A percentile compares a stretch with the other conserved stretches of the same genome.
Conservation (phyloP, 2,329 filamentous ascomycete species). For the Trichoderma pleuroti region DNA sequence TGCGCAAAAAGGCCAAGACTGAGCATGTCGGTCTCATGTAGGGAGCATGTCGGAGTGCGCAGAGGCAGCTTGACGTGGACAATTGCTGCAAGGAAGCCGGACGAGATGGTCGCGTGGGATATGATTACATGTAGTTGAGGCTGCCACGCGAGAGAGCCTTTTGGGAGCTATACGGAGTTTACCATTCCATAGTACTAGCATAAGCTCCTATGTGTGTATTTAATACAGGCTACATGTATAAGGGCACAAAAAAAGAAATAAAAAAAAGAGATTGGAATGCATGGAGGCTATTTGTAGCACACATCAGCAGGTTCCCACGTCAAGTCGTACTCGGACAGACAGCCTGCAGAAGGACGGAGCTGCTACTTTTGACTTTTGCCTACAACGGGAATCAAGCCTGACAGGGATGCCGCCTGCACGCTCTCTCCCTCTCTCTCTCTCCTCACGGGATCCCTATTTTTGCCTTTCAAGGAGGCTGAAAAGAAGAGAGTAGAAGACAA, state of each 20-base stretch:
- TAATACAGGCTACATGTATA: neutral
- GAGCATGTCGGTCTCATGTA: neutral
- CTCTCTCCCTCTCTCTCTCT: neutral
- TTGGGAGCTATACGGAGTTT: neutral
- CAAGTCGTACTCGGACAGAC: neutral
- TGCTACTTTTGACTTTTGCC: neutral
- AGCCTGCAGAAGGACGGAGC: conserved; percentile 3
- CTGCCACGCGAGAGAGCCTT: neutral
- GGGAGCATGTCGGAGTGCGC: neutral
- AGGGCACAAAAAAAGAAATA: neutral
- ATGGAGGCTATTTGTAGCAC: neutral
- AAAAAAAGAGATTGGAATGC: neutral
- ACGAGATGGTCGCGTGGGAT: neutral
- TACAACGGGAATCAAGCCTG: conserved; percentile 2
- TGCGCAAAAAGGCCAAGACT: neutral
- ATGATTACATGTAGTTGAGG: neutral
- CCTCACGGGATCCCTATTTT: neutral
- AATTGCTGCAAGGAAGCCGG: neutral
- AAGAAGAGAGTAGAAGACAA: neutral
- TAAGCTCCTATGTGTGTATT: neutral
- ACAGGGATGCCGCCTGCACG: conserved; percentile 6
- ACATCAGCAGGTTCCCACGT: neutral
- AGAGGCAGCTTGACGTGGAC: conserved; percentile 10
- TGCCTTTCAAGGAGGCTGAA: too few relatives aligned
- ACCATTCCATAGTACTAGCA: neutral